Percentiles rank a stretch among this genome's conserved stretches.
Evolutionary conservation across 805 yeast genomes (phyloP).

Genomic region (Wickerhamomyces bisporus): DNA sequence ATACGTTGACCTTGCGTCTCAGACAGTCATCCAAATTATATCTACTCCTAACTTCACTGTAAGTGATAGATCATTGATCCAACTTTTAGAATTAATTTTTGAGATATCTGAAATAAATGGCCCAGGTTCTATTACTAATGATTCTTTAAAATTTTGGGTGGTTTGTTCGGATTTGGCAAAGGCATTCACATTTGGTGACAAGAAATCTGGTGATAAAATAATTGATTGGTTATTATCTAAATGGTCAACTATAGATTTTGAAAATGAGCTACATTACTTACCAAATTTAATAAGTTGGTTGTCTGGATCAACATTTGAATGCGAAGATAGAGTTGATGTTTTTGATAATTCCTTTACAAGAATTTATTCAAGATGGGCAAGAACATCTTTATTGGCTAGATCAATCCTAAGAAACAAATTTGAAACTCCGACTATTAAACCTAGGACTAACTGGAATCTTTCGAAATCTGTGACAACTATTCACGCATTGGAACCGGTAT

Average conservation of each 20-base stretch:
- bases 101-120: constrained; percentile 59
- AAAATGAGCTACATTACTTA: constrained; percentile 15
- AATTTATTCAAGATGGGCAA: constrained; percentile 7
- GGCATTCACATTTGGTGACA: constrained; percentile 26
- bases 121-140: constrained; percentile 42
- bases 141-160: constrained; percentile 52
- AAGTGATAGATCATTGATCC: constrained; percentile 36
- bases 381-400: constrained; percentile 1
- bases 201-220: constrained; percentile 29
- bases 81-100: constrained; percentile 43
- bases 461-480: neutral
- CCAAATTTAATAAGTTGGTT: constrained; percentile 42
- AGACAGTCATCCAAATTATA: constrained; percentile 18
- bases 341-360: constrained; percentile 9
- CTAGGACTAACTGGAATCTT: neutral
- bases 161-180: constrained; percentile 33
- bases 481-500: constrained; percentile 1
- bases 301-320: constrained; percentile 20
- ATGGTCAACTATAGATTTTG: constrained; percentile 28
- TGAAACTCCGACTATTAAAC: neutral
- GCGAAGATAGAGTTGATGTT: neutral
- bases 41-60: constrained; percentile 5
- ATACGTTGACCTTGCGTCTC: constrained; percentile 22
- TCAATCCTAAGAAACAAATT: constrained; percentile 6
- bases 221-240: constrained; percentile 48